Evolutionary conservation across 2,329 filamentous ascomycete species (phyloP).

Genomic region (Ceratocystis cubensis): DNA sequence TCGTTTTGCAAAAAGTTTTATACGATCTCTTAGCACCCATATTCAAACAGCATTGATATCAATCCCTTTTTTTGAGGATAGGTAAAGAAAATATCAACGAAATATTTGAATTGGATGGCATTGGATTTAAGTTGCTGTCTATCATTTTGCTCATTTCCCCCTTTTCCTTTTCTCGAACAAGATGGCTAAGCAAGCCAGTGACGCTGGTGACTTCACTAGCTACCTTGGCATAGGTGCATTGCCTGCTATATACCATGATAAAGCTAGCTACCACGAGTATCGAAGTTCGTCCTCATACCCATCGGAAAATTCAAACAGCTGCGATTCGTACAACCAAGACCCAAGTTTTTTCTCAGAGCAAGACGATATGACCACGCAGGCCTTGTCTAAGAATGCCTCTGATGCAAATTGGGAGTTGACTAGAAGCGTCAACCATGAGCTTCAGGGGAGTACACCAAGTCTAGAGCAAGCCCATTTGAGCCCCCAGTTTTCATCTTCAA

Average conservation of each 20-base stretch:
- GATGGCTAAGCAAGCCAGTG: not conserved
- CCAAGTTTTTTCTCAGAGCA: not conserved
- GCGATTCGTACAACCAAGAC: not conserved
- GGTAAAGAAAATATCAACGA: not conserved
- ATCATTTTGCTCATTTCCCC: not conserved
- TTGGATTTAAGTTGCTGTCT: not conserved
- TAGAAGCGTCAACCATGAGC: not conserved
- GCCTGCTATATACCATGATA: conserved; percentile 6
- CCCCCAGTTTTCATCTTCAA: not conserved
- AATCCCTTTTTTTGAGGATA: not conserved
- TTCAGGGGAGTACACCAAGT: not conserved
- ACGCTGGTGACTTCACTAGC: not conserved
- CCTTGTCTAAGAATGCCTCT: not conserved
- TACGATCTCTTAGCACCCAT: not conserved
- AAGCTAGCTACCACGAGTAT: not conserved
- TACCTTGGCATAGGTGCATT: not conserved
- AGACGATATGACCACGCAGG: not conserved
- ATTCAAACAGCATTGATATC: not conserved
- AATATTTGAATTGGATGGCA: not conserved
- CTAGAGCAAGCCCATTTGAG: not conserved
- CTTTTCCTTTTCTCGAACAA: not conserved
- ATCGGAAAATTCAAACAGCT: not conserved
- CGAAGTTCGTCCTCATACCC: not conserved
- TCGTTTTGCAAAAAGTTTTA: not conserved
- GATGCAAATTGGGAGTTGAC: not conserved